phyloP scores from a whole-genome alignment of 352 stramenopile genomes.

The Thraustochytrium striatum region DNA sequence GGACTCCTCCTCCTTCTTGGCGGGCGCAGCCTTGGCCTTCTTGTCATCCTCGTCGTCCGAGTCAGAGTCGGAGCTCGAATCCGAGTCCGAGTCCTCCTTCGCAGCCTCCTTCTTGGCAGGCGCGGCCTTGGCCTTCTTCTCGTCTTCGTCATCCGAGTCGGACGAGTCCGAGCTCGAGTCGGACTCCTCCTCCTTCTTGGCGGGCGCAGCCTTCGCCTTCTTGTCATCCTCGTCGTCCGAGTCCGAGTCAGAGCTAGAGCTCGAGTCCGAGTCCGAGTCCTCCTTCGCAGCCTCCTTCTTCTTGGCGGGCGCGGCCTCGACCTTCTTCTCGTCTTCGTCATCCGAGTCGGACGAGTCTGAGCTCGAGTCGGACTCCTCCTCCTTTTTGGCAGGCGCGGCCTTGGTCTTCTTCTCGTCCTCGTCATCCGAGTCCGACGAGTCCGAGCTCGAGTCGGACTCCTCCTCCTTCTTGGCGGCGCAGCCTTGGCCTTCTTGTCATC shows the following conservation, averaged over 20 bases:
- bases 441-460: slow-evolving; percentile 44
- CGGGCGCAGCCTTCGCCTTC: neutral
- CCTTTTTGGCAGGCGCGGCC: slow-evolving; percentile 54
- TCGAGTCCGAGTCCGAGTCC: neutral
- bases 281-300: slow-evolving; percentile 57
- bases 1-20: slow-evolving; percentile 56
- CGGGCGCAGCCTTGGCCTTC: slow-evolving; percentile 56
- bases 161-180: slow-evolving; percentile 1
- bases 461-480: neutral
- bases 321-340: slow-evolving; percentile 51
- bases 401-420: slow-evolving; percentile 25
- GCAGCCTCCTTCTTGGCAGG: slow-evolving; percentile 39
- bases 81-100: neutral
- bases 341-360: slow-evolving; percentile 35
- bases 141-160: neutral
- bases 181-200: neutral
- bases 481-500: neutral
- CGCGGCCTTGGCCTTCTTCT: slow-evolving; percentile 33
- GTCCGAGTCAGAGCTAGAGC: neutral
- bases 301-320: slow-evolving; percentile 51
- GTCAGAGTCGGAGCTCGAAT: slow-evolving; percentile 40
- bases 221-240: neutral
- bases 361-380: slow-evolving; percentile 55
- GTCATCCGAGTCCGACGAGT: neutral
- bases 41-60: neutral